phyloP scores from a whole-genome alignment of 2,329 filamentous ascomycete genomes.

The Orbilia quercus region DNA sequence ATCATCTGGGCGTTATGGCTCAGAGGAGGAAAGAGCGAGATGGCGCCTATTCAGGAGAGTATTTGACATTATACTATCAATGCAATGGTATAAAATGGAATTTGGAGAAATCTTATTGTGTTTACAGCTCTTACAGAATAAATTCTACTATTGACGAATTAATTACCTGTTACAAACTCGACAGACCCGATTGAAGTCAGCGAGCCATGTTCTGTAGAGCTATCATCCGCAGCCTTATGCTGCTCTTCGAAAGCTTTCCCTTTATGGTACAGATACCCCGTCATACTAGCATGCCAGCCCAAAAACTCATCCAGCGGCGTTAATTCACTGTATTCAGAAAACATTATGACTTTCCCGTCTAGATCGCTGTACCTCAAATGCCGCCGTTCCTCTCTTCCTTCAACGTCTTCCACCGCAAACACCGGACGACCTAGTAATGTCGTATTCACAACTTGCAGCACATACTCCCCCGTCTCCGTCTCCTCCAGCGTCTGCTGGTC shows the following conservation, averaged over 20 bases:
- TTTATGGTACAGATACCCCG: slow-evolving; percentile 1
- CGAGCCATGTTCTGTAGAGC: neutral
- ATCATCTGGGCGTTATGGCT: slow-evolving; percentile 68
- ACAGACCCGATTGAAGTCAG: neutral
- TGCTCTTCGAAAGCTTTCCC: neutral
- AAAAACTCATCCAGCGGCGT: slow-evolving; percentile 19
- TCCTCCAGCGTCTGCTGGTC: neutral
- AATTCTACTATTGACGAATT: slow-evolving; percentile 1
- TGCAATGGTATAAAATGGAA: neutral
- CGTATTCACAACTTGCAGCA: slow-evolving; percentile 10
- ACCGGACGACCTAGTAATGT: slow-evolving; percentile 7
- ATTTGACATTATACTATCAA: neutral
- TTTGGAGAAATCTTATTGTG: neutral
- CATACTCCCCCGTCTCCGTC: neutral
- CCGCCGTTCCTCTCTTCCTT: slow-evolving; percentile 11
- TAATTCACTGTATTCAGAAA: neutral
- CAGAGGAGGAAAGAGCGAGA: slow-evolving; percentile 64
- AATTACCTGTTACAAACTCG: neutral
- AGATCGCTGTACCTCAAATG: slow-evolving; percentile 23
- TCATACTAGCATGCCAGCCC: slow-evolving; percentile 13
- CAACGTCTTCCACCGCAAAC: slow-evolving; percentile 27
- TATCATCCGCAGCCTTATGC: neutral
- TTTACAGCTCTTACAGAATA: neutral
- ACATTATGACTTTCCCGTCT: slow-evolving; percentile 21
- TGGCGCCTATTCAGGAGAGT: slow-evolving; percentile 60